Evolutionary conservation across 2,329 filamentous ascomycete species (phyloP).

Genomic region (Fusarium sp.): DNA sequence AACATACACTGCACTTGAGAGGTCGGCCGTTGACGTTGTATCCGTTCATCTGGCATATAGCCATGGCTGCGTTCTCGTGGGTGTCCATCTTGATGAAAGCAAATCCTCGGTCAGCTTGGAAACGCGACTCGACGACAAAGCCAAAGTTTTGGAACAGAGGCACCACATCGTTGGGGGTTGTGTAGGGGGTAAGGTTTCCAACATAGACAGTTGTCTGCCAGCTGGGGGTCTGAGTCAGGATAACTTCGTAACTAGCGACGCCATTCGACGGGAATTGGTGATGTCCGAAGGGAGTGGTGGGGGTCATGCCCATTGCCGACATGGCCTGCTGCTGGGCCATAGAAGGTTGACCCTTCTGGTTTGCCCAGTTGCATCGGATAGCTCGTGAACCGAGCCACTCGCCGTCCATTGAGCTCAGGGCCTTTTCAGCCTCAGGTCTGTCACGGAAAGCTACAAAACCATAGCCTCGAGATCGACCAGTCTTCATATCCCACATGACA

Average conservation of each 20-base stretch:
- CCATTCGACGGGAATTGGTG: slow-evolving; percentile 98
- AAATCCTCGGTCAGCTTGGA: slow-evolving; percentile 97
- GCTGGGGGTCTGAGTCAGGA: slow-evolving; percentile 91
- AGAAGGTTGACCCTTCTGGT: slow-evolving; percentile 99
- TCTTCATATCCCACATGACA: slow-evolving; percentile 99
- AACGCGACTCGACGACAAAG: slow-evolving; percentile 95
- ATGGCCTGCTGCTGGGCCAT: slow-evolving; percentile 98
- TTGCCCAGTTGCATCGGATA: slow-evolving; percentile 99
- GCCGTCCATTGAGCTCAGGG: slow-evolving; percentile 96
- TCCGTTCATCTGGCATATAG: slow-evolving; percentile 96
- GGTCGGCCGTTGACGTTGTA: slow-evolving; percentile 98
- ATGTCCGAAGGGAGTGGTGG: slow-evolving; percentile 94
- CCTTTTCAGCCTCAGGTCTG: slow-evolving; percentile 92
- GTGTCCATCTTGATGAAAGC: slow-evolving; percentile 99
- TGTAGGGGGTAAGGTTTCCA: slow-evolving; percentile 97
- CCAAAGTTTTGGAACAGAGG: slow-evolving; percentile 99
- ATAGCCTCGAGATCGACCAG: slow-evolving; percentile 94
- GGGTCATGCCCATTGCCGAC: slow-evolving; percentile 97
- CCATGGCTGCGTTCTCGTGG: slow-evolving; percentile 98
- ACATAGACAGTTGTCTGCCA: slow-evolving; percentile 99
- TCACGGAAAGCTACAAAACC: slow-evolving; percentile 98
- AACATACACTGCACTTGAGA: slow-evolving; percentile 96
- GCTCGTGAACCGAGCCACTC: slow-evolving; percentile 98
- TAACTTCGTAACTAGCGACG: slow-evolving; percentile 97
- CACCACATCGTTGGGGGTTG: slow-evolving; percentile 95